Base-by-base conservation (phyloP, 768 basidiomycete genomes). In the Agrocybe praecox region DNA sequence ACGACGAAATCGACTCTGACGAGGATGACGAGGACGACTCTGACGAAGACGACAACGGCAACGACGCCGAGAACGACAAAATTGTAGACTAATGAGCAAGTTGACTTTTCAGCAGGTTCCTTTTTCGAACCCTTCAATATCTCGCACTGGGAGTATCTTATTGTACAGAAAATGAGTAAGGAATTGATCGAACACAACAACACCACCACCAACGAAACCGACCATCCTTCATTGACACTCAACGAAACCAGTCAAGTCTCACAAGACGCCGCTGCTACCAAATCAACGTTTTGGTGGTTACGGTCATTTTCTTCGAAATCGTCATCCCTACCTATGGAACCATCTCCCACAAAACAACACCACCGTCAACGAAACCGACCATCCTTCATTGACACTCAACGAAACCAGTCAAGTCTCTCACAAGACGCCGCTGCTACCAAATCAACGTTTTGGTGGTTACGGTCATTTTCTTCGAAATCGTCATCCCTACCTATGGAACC, bases 121-220 rank as follows among this genome's bases (percentile, higher is more conserved):
- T 75, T 92, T 57, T 94, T 94, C 62, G 85, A 89, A 59, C 88
- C 90, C 8, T 92, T 86, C 72, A 88, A 93, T 60, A 76, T 87
- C 46, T 83, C 88, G 29, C 78, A 78, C 46, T 94, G 92, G 92
- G 92, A 94, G 66, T 69, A 72, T 59, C 69, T 80, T 55, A 90
- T 88, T 62, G 78, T 93, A 14, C 73, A 81, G 55, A 77, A 75
- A 46, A 66, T 74, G 56, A 77, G 67, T 54, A 69, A 74, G 18
- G 74, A 79, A 40, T 62, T 83, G 42, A 74, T 76, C 56, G 26
- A 29, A 5, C 64, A 69, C 2, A 63, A 68, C 2, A 68, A 58
- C 48, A 43, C 36, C n/a, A 4, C 36, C 12, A 3, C 4, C 12
- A 40, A 40, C n/a, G 36, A 40, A n/a, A 51, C 21, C 69, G 21